Base-by-base conservation (phyloP, 257 asterid species). In the Catharanthus roseus region DNA sequence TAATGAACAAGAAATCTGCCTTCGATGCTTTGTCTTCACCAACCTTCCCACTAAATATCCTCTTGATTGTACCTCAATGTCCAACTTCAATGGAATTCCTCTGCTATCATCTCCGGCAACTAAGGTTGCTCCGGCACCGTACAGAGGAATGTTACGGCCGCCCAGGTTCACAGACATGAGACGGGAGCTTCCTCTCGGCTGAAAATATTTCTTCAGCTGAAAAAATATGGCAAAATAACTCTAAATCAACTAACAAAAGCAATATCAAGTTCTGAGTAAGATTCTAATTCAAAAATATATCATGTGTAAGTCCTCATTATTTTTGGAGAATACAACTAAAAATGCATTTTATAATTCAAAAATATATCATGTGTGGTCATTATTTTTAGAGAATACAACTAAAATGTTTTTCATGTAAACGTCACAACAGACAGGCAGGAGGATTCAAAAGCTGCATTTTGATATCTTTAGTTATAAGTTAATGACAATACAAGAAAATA, bases 191-290 rank as follows among this genome's bases (percentile, higher is more conserved):
- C 61, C 79, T 63, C 79, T 84, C 3, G 87, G 93, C 54, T 83
- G 95, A 73, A 86, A 89, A 56, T 84, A 80, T 61, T 71, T 81
- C 80, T 83, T 73, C 76, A 89, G 42, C 97, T 91, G 81, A 74
- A 21, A 0, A 10, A n/a, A n/a, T 13, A 21, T 42, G 18, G 45
- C 68, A 41, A n/a, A 38, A n/a, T 7, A 38, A 45, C 41, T 63
- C 36, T 62, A 50, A 75, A 67, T 42, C 19, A 16, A 57, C 38
- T 51, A 33, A 49, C 23, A 36, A 33, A 12, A 18, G 55, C 23
- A n/a, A n/a, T n/a, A n/a, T n/a, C n/a, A n/a, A n/a, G n/a, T n/a
- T n/a, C n/a, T n/a, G n/a, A n/a, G n/a, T n/a, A n/a, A n/a, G n/a
- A n/a, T n/a, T n/a, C n/a, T n/a, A n/a, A n/a, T n/a, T n/a, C n/a